Percentiles rank a stretch among this genome's conserved stretches.
These are phyloP conservation scores for Globisporangium apiculatum DNA, from an alignment of 352 stramenopile genomes.

Conservation along the genomic window DNA sequence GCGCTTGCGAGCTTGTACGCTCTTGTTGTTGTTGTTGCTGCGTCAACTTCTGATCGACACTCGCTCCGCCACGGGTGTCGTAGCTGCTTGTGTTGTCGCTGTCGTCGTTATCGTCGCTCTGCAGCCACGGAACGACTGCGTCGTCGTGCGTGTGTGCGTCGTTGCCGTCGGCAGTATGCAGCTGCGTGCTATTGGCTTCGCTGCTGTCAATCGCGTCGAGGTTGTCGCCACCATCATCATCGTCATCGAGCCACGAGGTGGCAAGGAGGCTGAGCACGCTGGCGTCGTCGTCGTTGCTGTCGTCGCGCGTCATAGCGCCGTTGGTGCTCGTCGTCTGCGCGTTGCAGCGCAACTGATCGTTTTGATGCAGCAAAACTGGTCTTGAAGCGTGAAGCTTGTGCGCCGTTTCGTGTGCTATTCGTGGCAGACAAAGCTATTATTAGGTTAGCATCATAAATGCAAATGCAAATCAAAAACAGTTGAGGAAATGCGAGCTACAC, in stretches of 20 bases:
- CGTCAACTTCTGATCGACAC: neutral
- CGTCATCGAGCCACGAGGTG: slow-evolving; percentile 10
- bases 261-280: slow-evolving; percentile 4
- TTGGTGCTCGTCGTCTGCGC: neutral
- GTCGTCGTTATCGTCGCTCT: slow-evolving; percentile 23
- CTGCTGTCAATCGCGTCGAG: neutral
- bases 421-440: too few species aligned
- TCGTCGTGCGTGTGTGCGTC: neutral
- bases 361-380: too few species aligned
- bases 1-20: neutral
- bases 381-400: too few species aligned
- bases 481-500: too few species aligned
- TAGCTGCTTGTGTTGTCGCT: slow-evolving; percentile 3
- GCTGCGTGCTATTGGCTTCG: neutral
- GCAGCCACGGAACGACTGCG: slow-evolving; percentile 9
- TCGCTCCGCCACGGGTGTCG: too few species aligned
- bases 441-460: too few species aligned
- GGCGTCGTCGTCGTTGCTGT: slow-evolving; percentile 8
- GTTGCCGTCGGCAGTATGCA: neutral
- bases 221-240: slow-evolving; percentile 3
- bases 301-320: neutral
- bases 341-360: too few species aligned
- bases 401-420: too few species aligned
- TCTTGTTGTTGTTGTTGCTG: neutral
- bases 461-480: too few species aligned